Evolutionary conservation across 352 stramenopile genomes (phyloP).

Genomic region (Phytophthora europaea): DNA sequence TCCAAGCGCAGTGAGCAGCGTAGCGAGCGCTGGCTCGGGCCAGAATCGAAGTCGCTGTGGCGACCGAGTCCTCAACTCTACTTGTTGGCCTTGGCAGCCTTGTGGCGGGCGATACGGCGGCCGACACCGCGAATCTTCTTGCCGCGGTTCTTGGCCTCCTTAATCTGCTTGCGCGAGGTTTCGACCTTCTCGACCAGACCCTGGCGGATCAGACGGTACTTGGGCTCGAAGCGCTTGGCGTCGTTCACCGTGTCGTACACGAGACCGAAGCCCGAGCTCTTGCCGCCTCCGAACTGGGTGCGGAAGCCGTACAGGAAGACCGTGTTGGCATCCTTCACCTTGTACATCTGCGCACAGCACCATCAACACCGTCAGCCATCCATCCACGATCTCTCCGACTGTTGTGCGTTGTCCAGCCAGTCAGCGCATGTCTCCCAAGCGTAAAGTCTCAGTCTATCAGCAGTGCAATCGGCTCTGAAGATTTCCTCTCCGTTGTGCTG

Average conservation of each 20-base stretch:
- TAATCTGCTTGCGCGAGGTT: constrained; percentile 99
- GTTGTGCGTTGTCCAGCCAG: constrained; percentile 10
- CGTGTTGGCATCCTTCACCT: constrained; percentile 96
- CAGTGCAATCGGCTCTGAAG: constrained; percentile 16
- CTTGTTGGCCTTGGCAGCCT: constrained; percentile 98
- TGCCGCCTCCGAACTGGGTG: constrained; percentile 98
- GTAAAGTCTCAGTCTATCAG: neutral
- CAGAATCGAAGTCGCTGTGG: constrained; percentile 34
- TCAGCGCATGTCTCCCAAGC: constrained; percentile 10
- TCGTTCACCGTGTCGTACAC: constrained; percentile 99
- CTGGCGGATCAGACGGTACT: constrained; percentile 97
- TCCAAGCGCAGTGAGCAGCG: constrained; percentile 31
- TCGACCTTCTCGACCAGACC: constrained; percentile 96
- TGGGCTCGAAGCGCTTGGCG: constrained; percentile 99
- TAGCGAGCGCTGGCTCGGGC: constrained; percentile 24
- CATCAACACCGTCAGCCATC: constrained; percentile 27
- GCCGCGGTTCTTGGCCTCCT: constrained; percentile 99
- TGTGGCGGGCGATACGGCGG: constrained; percentile 98
- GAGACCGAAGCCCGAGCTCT: constrained; percentile 98
- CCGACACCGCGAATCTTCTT: constrained; percentile 99
- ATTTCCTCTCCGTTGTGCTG: neutral
- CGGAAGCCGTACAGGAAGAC: constrained; percentile 98
- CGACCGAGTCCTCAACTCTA: constrained; percentile 66
- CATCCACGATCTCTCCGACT: neutral
- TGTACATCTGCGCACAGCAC: constrained; percentile 90